phyloP scores from a whole-genome alignment of 208 protist genomes.

The Leptomonas seymouri region DNA sequence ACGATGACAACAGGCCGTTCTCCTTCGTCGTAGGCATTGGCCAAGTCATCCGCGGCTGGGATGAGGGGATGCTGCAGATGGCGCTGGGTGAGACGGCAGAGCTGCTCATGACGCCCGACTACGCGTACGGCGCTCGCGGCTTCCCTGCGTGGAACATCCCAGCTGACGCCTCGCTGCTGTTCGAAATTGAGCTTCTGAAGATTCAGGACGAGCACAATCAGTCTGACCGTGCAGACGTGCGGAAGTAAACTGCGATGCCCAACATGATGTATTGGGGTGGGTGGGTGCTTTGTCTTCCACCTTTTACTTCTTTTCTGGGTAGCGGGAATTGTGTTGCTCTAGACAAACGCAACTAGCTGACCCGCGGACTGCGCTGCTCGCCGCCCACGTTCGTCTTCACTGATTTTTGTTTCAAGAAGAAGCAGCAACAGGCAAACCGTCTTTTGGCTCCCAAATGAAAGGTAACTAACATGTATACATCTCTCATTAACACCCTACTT shows the following conservation, averaged over 20 bases:
- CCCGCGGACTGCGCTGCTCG: no score
- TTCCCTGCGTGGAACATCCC: slow-evolving; percentile 92
- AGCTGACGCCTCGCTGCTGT: slow-evolving; percentile 77
- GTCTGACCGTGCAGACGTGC: no score
- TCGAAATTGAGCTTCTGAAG: slow-evolving; percentile 91
- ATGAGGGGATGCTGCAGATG: slow-evolving; percentile 94
- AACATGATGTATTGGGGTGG: no score
- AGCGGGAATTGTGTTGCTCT: no score
- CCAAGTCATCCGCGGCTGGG: slow-evolving; percentile 96
- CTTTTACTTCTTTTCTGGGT: not conserved
- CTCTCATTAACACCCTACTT: no score
- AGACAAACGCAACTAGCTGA: no score
- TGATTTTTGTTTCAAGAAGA: no score
- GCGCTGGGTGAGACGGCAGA: slow-evolving; percentile 75
- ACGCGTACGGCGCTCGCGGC: slow-evolving; percentile 84
- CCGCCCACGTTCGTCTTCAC: no score
- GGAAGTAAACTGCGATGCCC: no score
- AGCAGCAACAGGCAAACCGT: no score
- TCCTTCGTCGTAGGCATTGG: slow-evolving; percentile 90
- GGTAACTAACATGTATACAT: no score
- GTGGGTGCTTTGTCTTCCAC: not conserved
- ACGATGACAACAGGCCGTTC: slow-evolving; percentile 89
- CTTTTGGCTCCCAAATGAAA: no score
- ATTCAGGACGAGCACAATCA: slow-evolving; percentile 31
- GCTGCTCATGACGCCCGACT: slow-evolving; percentile 80